Conservation (phyloP, 257 asterid genomes). For the Nemophila menziesii region DNA sequence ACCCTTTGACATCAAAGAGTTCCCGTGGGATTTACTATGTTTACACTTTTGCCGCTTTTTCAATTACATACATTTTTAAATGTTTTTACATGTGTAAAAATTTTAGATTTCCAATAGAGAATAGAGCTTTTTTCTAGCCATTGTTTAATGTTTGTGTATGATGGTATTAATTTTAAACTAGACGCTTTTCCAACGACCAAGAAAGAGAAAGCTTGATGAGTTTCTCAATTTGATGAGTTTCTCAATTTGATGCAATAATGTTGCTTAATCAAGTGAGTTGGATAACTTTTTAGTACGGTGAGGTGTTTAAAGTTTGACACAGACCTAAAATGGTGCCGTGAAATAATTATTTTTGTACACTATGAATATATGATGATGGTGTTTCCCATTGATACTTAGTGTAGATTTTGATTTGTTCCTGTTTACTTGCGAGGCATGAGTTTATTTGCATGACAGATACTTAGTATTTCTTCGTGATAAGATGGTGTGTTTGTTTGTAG, state of each 20-base stretch:
- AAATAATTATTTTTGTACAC: too few relatives aligned
- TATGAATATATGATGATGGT: not conserved
- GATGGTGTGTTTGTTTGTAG: too few relatives aligned
- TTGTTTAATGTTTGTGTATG: too few relatives aligned
- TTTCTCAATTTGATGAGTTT: not conserved
- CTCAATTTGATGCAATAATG: not conserved
- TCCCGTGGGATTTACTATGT: not conserved
- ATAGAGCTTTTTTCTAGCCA: conserved; percentile 3
- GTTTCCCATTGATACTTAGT: too few relatives aligned
- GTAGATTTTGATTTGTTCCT: too few relatives aligned
- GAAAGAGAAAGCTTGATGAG: too few relatives aligned
- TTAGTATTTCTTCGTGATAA: too few relatives aligned
- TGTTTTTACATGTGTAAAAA: conserved; percentile 6
- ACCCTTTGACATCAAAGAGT: conserved; percentile 10
- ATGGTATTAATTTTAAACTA: too few relatives aligned
- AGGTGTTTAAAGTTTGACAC: too few relatives aligned
- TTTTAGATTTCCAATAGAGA: conserved; percentile 13
- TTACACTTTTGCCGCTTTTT: conserved; percentile 11
- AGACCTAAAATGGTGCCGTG: not conserved
- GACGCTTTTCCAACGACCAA: too few relatives aligned
- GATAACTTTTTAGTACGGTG: not conserved
- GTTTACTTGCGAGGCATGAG: too few relatives aligned
- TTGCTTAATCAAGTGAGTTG: conserved; percentile 4
- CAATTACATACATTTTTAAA: conserved; percentile 19
- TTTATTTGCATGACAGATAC: too few relatives aligned